phyloP scores from a whole-genome alignment of 2,329 filamentous ascomycete species.

The Albophoma yamanashiensis region DNA sequence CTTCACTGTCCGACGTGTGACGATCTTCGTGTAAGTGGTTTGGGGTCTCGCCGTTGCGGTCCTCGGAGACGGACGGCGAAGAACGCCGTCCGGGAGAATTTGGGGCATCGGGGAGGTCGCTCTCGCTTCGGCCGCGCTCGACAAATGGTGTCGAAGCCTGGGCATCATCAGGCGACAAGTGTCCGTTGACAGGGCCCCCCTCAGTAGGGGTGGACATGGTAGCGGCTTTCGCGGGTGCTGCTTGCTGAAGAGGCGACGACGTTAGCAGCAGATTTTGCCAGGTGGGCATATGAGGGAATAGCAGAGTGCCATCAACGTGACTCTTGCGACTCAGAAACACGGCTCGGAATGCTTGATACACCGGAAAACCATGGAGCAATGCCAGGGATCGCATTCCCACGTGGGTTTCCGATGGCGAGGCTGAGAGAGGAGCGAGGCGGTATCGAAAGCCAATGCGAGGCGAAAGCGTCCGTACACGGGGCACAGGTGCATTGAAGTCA shows the following conservation, averaged over 20 bases:
- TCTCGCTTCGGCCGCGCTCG: constrained; percentile 38
- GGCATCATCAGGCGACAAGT: constrained; percentile 44
- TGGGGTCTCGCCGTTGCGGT: constrained; percentile 27
- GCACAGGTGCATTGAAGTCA: constrained; percentile 18
- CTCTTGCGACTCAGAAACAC: constrained; percentile 18
- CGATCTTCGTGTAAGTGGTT: constrained; percentile 28
- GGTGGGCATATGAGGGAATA: constrained; percentile 7
- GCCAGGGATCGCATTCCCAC: constrained; percentile 31
- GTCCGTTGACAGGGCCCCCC: constrained; percentile 55
- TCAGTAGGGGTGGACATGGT: constrained; percentile 54
- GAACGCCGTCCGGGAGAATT: constrained; percentile 41
- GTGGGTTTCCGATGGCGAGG: constrained; percentile 35
- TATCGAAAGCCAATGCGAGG: constrained; percentile 27
- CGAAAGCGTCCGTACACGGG: constrained; percentile 9
- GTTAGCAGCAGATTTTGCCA: constrained; percentile 19
- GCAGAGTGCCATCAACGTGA: constrained; percentile 11
- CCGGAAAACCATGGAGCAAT: constrained; percentile 18
- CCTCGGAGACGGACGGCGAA: constrained; percentile 30
- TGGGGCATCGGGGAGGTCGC: constrained; percentile 64
- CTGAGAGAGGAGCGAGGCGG: constrained; percentile 31
- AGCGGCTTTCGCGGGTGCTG: constrained; percentile 51
- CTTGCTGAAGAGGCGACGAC: constrained; percentile 25
- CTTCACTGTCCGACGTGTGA: constrained; percentile 33
- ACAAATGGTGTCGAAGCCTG: constrained; percentile 26
- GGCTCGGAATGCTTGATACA: constrained; percentile 5